Conservation (phyloP, 495 filamentous ascomycete genomes). For the Xylaria palmicola region DNA sequence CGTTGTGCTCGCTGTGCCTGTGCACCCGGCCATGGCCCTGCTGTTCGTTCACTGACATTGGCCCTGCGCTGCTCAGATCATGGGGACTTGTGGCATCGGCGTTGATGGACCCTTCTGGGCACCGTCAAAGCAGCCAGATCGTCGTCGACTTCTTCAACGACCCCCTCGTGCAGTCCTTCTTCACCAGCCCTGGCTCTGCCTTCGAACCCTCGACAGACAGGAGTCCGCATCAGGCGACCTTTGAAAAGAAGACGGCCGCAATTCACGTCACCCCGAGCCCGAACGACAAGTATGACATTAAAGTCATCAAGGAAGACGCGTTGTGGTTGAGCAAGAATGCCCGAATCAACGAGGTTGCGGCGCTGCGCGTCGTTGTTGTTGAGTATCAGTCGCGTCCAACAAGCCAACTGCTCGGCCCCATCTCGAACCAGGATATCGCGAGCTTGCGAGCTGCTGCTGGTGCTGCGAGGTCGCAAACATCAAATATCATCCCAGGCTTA, state of each 20-base stretch:
- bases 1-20: slow-evolving; percentile 18
- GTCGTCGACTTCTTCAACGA: slow-evolving; percentile 67
- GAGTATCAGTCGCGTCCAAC: slow-evolving; percentile 79
- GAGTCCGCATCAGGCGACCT: slow-evolving; percentile 46
- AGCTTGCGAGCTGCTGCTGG: slow-evolving; percentile 67
- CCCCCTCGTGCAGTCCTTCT: slow-evolving; percentile 60
- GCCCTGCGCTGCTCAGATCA: slow-evolving; percentile 50
- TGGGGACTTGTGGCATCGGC: slow-evolving; percentile 73
- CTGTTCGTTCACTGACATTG: background rate
- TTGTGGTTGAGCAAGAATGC: slow-evolving; percentile 78
- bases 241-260: slow-evolving; percentile 86
- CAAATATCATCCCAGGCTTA: slow-evolving; percentile 44
- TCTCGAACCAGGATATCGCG: slow-evolving; percentile 66
- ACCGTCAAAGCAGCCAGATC: slow-evolving; percentile 46
- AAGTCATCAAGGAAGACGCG: slow-evolving; percentile 81
- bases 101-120: slow-evolving; percentile 53
- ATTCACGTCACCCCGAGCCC: slow-evolving; percentile 76
- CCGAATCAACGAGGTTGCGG: slow-evolving; percentile 75
- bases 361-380: slow-evolving; percentile 73
- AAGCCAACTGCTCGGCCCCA: slow-evolving; percentile 60
- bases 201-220: slow-evolving; percentile 56
- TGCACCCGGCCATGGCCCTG: slow-evolving; percentile 17
- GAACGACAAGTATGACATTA: slow-evolving; percentile 68
- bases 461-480: slow-evolving; percentile 51
- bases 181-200: slow-evolving; percentile 62